Evolutionary conservation across 306 rosid genomes (phyloP).

Genomic region (Vigna angularis): DNA sequence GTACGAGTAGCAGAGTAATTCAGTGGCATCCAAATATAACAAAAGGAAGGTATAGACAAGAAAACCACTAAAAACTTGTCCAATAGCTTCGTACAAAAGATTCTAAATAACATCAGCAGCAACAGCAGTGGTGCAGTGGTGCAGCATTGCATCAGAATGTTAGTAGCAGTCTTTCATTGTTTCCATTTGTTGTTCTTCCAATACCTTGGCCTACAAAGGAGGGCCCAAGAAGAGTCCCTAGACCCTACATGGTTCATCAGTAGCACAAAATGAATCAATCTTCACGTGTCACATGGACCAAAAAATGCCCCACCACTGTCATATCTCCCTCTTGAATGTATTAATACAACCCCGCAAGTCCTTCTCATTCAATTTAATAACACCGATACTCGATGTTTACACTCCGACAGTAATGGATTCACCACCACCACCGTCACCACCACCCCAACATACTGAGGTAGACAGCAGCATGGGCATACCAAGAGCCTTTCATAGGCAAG

Average conservation of each 20-base stretch:
- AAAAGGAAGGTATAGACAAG: constrained; percentile 41
- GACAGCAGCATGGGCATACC: constrained; percentile 49
- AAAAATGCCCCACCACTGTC: constrained; percentile 60
- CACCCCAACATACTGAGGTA: constrained; percentile 49
- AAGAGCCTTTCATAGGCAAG: constrained; percentile 43
- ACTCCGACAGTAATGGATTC: constrained; percentile 57
- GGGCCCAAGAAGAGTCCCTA: constrained; percentile 58
- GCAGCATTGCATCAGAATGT: constrained; percentile 47
- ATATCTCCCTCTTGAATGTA: constrained; percentile 53
- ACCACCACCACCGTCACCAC: constrained; percentile 34
- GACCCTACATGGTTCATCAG: constrained; percentile 50
- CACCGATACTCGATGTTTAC: constrained; percentile 65
- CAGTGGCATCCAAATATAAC: constrained; percentile 30
- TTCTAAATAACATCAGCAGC: constrained; percentile 31
- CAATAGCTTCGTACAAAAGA: constrained; percentile 54
- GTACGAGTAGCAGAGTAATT: constrained; percentile 37
- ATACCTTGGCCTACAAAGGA: constrained; percentile 54
- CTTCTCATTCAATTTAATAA: constrained; percentile 66
- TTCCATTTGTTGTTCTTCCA: constrained; percentile 42
- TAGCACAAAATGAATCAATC: constrained; percentile 52
- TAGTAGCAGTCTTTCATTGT: constrained; percentile 46
- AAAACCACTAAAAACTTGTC: constrained; percentile 58
- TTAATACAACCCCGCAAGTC: constrained; percentile 52
- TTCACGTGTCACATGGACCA: constrained; percentile 91
- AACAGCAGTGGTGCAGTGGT: constrained; percentile 22